Base-by-base conservation (phyloP, 192 early-diverging fungal species). In the Umbelopsis isabellina region DNA sequence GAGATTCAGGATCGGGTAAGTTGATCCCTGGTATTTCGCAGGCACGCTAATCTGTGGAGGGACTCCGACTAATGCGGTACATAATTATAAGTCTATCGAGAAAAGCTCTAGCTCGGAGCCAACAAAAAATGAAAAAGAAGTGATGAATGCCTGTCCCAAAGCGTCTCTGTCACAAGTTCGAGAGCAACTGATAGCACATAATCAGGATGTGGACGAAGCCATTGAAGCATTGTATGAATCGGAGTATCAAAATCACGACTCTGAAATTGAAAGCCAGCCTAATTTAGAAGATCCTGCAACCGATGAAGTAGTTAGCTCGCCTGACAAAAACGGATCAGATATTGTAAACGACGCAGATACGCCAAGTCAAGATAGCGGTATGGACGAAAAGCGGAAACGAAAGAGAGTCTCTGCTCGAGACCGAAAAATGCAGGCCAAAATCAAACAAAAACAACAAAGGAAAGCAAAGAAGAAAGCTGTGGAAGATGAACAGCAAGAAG, bases 71-170 rank as follows among this genome's bases (percentile, higher is more conserved):
- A 4, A 44, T 45, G 13, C 16, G 23, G 45, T 23, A 46, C 0
- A 4, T 52, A 61, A 25, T 61, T 61, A 33, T 49, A 33, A 72
- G 66, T 10, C 76, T 78, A 15, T 33, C 9, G 51, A 66, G 55
- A 46, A 46, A 50, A 70, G 44, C 25, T 10, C n/a, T 9, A 51
- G 55, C 21, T 55, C 79, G 16, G 72, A 68, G 6, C 74, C 75
- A 9, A 74, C 58, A 45, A 72, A 83, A 8, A 71, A 79, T 27
- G 90, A 92, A 66, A 87, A 84, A 35, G 75, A 76, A n/a, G 79
- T 92, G 9, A 81, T 87, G 72, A 75, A 75, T 21, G 80, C 86
- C 12, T 87, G 83, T n/a, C 88, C 83, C 11, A 80, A 79, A 1
- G 64, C 75, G 2, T 82, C 85, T 69, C 72, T 82, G 25, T 46